Base-by-base conservation (phyloP, 306 rosid species). In the Cicer bijugum region DNA sequence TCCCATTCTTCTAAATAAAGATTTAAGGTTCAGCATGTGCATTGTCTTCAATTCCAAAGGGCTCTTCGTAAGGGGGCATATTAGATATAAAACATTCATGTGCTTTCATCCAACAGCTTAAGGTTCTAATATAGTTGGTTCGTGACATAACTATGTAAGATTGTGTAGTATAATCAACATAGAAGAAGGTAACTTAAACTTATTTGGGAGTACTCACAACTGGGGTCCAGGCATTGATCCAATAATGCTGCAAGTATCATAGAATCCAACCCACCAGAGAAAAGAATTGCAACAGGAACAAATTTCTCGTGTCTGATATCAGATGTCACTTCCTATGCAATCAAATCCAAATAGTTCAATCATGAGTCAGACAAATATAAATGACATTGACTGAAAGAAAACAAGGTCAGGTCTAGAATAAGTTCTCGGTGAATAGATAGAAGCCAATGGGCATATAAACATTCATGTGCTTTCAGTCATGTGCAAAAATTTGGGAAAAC, bases 231-330 rank as follows among this genome's bases (percentile, higher is more conserved):
- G 83, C 97, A 91, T 77, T 87, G 86, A 81, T 94, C 87, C 84
- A 89, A 76, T 79, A 94, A 79, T 75, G 97, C 95, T 19, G 98
- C 94, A 85, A 94, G 96, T 74, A 91, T 89, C 98, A 91, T 89
- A 46, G 98, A 94, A 84, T 94, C 98, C 83, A 94, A 85, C 63
- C 98, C 98, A 73, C 98, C 96, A 58, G 98, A 91, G 81, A 94
- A 94, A 75, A 94, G 95, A 77, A 94, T 69, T 52, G 98, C 97
- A 73, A 94, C 90, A 5, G 96, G 96, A 68, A 81, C 87, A 74
- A 72, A 79, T 37, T 75, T 78, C 70, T 81, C 88, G 69, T 84
- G 78, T 67, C 71, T 65, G 35, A 64, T 60, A 84, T 84, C 92
- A 82, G 74, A 62, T 9, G 62, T 71, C 61, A 56, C 83, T 16